These are phyloP conservation scores for Lasiodiplodia gonubiensis DNA, from an alignment of 2,329 filamentous ascomycete species.

Conservation along the genomic window DNA sequence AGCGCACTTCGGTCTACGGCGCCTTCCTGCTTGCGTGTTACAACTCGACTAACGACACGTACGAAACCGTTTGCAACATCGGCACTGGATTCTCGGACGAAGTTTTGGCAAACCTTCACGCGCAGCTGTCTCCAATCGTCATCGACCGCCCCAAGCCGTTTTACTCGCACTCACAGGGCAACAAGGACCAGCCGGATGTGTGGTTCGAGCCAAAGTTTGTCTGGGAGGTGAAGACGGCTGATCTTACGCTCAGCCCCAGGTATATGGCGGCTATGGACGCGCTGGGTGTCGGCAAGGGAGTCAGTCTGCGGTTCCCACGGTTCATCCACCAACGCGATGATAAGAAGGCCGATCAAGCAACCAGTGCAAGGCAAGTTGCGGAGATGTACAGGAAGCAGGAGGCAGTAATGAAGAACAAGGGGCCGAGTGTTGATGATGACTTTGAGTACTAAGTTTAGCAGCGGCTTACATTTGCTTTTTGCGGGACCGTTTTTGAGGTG, in stretches of 20 bases:
- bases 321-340: constrained; percentile 93
- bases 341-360: constrained; percentile 93
- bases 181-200: constrained; percentile 94
- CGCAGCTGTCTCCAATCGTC: constrained; percentile 73
- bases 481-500: background rate
- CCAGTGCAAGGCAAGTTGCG: constrained; percentile 80
- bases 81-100: constrained; percentile 96
- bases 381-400: constrained; percentile 98
- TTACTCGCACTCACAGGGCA: constrained; percentile 81
- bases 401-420: constrained; percentile 84
- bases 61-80: constrained; percentile 98
- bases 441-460: constrained; percentile 78
- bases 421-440: constrained; percentile 88
- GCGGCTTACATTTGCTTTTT: background rate
- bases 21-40: constrained; percentile 96
- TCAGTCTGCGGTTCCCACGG: constrained; percentile 87
- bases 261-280: constrained; percentile 91
- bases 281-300: constrained; percentile 73
- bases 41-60: constrained; percentile 78
- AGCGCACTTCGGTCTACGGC: constrained; percentile 93
- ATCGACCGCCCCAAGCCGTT: constrained; percentile 95
- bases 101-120: constrained; percentile 86
- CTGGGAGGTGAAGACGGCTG: constrained; percentile 97
- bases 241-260: constrained; percentile 87
- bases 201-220: constrained; percentile 96